Evolutionary conservation across 139 green algal genomes (phyloP), one percentile per base, ranked within the genome.

Genomic region (Prasinococcaceae sp.): DNA sequence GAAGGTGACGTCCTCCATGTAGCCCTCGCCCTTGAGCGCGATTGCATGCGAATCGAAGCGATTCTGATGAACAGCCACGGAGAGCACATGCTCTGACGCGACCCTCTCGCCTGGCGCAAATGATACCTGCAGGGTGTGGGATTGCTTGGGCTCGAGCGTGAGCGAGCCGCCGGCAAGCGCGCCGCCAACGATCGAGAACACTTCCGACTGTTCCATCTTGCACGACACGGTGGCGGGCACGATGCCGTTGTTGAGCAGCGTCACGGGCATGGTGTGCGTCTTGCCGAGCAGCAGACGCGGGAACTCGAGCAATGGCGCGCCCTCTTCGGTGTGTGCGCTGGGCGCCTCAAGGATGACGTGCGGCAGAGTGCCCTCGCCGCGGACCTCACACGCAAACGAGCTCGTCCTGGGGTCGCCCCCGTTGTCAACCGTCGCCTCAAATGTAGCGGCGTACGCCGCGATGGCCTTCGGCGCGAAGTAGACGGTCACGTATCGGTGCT

Each of bases 361-460:
- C 8, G 81, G 81, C 41, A 90, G 72, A 8, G 63, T 79, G 33
- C 81, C 79, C 63, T 86, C 79, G 16, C 79, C 81, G 10, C 66
- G 55, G 14, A 90, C 28, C 50, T 84, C 71, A 46, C 77, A 90
- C 8, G 35, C 57, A 47, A 88, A 85, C 4, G 16, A 30, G 47
- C 63, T 71, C 25, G 81, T 86, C 23, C 53, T 47, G 22, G 77
- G 60, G 59, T 86, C 72, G 16, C 41, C 50, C 22, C 72, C 79
- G 33, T 72, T 65, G 46, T 80, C 70, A 47, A 86, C 81, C 20
- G 42, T 30, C 0, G 78, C 78, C 43, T 84, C 70, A n/a, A 90
- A 68, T 1, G 52, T 77, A 2, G 65, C 80, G 20, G 43, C 52
- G 58, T 80, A 90, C 25, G 55, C 59, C 32, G 76, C 54, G 28